A percentile compares a stretch with the other conserved stretches of the same genome.
Conservation (phyloP, 345 rosid species). For the Eucalyptus curtisii region DNA sequence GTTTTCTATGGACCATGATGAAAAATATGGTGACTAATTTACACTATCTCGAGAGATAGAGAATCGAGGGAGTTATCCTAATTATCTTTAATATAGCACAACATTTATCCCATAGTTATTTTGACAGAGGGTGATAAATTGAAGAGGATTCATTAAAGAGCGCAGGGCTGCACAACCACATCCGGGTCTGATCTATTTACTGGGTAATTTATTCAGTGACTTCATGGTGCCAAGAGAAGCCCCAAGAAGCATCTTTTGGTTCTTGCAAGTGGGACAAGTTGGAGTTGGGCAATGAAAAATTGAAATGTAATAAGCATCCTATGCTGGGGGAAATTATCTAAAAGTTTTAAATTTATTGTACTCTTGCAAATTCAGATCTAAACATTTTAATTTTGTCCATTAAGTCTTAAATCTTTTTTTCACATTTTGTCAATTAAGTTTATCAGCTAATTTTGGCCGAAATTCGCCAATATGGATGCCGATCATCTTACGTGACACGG, state of each 20-base stretch:
- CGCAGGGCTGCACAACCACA: too few relatives aligned
- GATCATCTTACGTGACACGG: accelerated
- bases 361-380: too few relatives aligned
- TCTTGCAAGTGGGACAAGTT: not conserved
- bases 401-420: too few relatives aligned
- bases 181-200: too few relatives aligned
- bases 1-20: not conserved
- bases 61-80: not conserved
- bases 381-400: too few relatives aligned
- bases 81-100: not conserved
- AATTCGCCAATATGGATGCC: accelerated
- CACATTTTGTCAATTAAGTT: too few relatives aligned
- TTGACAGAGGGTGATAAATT: not conserved
- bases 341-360: accelerated
- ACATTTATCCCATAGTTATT: not conserved
- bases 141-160: not conserved
- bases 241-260: not conserved
- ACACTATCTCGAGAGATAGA: not conserved
- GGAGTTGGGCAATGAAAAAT: not conserved
- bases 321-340: not conserved
- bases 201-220: not conserved
- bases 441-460: accelerated
- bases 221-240: not conserved
- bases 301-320: not conserved
- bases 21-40: not conserved